These are phyloP conservation scores for Paraconiothyrium sp. DNA, from an alignment of 2,329 filamentous ascomycete genomes.

Conservation along the genomic window DNA sequence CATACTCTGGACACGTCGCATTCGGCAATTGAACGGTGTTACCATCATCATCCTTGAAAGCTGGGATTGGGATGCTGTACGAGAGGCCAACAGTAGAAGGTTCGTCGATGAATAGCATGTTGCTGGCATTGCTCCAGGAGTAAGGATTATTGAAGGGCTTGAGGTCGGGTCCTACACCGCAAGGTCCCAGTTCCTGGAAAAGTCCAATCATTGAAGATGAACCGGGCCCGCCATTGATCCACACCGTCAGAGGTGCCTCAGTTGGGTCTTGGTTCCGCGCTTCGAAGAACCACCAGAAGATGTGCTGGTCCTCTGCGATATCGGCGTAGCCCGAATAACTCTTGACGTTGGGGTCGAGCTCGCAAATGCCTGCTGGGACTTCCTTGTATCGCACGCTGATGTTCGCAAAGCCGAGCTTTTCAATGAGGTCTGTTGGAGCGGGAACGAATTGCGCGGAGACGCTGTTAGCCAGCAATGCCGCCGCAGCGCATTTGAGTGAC, in stretches of 20 bases:
- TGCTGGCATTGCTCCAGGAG: slow-evolving; percentile 70
- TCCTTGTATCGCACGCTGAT: slow-evolving; percentile 68
- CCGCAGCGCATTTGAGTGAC: background rate
- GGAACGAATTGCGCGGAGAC: slow-evolving; percentile 55
- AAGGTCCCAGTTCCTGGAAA: slow-evolving; percentile 63
- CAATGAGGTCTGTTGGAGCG: slow-evolving; percentile 55
- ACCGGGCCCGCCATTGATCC: slow-evolving; percentile 67
- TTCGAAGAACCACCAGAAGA: slow-evolving; percentile 68
- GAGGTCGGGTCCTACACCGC: slow-evolving; percentile 57
- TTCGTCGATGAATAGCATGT: slow-evolving; percentile 77
- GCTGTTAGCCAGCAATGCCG: slow-evolving; percentile 28
- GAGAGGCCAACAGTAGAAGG: slow-evolving; percentile 69
- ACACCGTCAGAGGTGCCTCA: slow-evolving; percentile 67
- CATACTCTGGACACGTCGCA: slow-evolving; percentile 62
- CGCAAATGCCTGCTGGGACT: slow-evolving; percentile 64
- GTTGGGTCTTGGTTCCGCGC: slow-evolving; percentile 60
- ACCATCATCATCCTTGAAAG: slow-evolving; percentile 45
- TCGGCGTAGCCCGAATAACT: slow-evolving; percentile 66
- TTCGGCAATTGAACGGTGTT: slow-evolving; percentile 58
- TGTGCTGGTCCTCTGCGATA: slow-evolving; percentile 61
- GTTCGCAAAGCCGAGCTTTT: slow-evolving; percentile 56
- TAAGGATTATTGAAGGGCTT: slow-evolving; percentile 67
- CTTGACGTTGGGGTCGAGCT: slow-evolving; percentile 65
- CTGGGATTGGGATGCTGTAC: slow-evolving; percentile 59
- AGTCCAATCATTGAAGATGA: slow-evolving; percentile 66